Conservation (phyloP, 345 rosid genomes). For the Corchorus olitorius region DNA sequence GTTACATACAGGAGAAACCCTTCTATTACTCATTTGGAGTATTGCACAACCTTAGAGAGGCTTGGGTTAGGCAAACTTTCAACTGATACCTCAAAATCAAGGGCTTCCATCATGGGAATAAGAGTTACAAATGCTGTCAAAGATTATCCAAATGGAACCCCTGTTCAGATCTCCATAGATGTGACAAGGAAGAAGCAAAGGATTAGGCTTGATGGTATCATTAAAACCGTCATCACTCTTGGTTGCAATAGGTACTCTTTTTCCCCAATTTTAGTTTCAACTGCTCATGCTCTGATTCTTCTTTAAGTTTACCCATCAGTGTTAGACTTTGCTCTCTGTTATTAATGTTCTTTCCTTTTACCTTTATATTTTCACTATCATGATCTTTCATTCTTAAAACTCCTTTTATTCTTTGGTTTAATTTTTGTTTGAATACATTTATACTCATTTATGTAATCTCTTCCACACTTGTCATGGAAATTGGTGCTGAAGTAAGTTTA, state of each 20-base stretch:
- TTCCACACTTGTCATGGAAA: not conserved
- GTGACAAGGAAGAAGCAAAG: slow-evolving; percentile 71
- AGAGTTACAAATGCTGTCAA: slow-evolving; percentile 86
- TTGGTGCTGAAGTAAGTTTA: not conserved
- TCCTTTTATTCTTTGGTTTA: not conserved
- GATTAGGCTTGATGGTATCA: slow-evolving; percentile 88
- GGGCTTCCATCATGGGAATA: slow-evolving; percentile 84
- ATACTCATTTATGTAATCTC: not conserved
- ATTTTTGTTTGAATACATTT: not conserved
- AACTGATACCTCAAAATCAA: slow-evolving; percentile 59
- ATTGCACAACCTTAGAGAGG: slow-evolving; percentile 91
- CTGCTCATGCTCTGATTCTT: not conserved
- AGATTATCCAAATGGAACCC: slow-evolving; percentile 85
- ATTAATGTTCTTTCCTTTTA: not conserved
- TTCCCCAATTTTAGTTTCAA: not conserved
- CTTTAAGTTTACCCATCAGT: too few species aligned
- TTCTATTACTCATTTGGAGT: slow-evolving; percentile 71
- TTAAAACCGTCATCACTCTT: slow-evolving; percentile 78
- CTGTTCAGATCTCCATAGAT: slow-evolving; percentile 88
- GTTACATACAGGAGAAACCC: slow-evolving; percentile 74
- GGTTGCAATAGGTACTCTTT: slow-evolving; percentile 68
- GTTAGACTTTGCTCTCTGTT: not conserved
- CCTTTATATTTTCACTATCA: not conserved
- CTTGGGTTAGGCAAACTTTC: slow-evolving; percentile 82
- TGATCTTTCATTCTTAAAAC: not conserved